Evolutionary conservation across 179 eudicot genomes (phyloP).

Genomic region (Beta lomatogona): DNA sequence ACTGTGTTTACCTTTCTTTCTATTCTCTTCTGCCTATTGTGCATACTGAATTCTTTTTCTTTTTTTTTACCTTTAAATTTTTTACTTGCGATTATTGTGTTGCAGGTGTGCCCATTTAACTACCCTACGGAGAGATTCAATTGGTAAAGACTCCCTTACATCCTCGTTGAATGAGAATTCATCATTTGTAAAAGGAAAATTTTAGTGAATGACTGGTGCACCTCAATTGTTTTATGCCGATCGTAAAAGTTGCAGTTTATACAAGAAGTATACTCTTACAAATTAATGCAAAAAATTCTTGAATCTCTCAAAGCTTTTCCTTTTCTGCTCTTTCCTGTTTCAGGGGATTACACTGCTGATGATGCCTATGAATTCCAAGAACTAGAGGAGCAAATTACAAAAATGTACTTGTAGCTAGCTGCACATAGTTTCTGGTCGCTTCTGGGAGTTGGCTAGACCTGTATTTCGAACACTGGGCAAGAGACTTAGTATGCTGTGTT

Average conservation of each 20-base stretch:
- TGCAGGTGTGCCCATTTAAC: constrained; percentile 98
- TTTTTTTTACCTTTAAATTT: not conserved
- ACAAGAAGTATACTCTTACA: not conserved
- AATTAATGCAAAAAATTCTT: not conserved
- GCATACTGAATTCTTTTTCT: not conserved
- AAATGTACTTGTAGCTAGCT: constrained; percentile 55
- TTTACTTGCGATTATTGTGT: constrained; percentile 15
- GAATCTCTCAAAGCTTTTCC: not conserved
- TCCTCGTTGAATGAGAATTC: not conserved
- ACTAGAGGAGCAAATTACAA: constrained; percentile 72
- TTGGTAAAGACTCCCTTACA: constrained; percentile 46
- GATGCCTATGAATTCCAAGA: constrained; percentile 96
- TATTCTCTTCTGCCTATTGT: not conserved
- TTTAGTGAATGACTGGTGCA: not conserved
- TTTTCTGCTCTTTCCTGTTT: not conserved
- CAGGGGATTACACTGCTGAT: constrained; percentile 77
- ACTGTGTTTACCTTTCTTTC: not conserved
- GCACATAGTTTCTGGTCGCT: not conserved
- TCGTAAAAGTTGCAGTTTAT: not conserved
- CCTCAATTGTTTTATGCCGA: not conserved
- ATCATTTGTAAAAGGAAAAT: not conserved
- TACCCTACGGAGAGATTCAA: too few species aligned
- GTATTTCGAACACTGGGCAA: not conserved
- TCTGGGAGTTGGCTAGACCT: too few species aligned
- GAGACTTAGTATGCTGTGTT: not conserved